These are phyloP conservation scores for Acer campestre DNA, from an alignment of 345 rosid species.

Conservation along the genomic window DNA sequence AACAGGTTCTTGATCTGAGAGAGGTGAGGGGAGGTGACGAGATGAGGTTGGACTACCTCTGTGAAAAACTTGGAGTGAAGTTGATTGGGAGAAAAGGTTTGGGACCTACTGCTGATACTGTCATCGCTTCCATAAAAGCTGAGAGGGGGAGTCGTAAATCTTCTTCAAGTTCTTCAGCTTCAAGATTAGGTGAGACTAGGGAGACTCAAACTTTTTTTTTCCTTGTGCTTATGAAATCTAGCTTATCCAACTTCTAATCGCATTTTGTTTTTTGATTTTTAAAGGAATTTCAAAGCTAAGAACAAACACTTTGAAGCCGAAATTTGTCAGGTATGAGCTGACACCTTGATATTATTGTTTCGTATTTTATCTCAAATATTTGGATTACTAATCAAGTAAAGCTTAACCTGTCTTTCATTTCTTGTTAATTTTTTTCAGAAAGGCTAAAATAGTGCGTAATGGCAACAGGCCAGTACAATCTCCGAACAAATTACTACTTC, in stretches of 20 bases:
- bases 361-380: neutral
- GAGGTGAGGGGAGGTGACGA: conserved; percentile 99
- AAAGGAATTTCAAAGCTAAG: conserved; percentile 63
- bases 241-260: conserved; percentile 17
- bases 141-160: conserved; percentile 77
- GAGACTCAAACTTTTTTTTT: neutral
- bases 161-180: conserved; percentile 47
- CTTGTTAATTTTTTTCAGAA: conserved; percentile 40
- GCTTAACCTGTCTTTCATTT: neutral
- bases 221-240: neutral
- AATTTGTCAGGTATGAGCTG: conserved; percentile 61
- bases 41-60: conserved; percentile 73
- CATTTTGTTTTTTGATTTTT: conserved; percentile 16
- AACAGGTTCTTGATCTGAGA: conserved; percentile 89
- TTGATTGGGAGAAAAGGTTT: conserved; percentile 91
- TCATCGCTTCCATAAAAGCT: conserved; percentile 87
- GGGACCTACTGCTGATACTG: conserved; percentile 81
- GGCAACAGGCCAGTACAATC: conserved; percentile 34
- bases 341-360: neutral
- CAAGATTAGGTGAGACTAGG: conserved; percentile 52
- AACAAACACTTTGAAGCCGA: conserved; percentile 66
- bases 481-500: conserved; percentile 32
- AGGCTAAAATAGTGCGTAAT: conserved; percentile 63
- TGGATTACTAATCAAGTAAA: neutral
- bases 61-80: conserved; percentile 87